Conservation (phyloP, 345 rosid species). For the Salix udensis region DNA sequence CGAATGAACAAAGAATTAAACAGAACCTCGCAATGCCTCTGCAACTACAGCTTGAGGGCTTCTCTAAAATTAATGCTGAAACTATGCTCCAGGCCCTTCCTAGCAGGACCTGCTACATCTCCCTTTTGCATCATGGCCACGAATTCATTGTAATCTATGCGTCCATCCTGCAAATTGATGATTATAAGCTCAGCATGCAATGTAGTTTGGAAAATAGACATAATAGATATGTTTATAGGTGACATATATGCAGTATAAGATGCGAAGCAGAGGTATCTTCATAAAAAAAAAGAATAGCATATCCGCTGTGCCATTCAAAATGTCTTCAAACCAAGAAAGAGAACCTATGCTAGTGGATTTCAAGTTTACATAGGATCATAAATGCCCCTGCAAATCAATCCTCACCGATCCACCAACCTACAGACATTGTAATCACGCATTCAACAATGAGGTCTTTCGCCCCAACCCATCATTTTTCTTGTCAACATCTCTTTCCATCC, state of each 20-base stretch:
- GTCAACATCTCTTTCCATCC: not conserved
- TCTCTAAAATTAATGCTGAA: conserved; percentile 49
- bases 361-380: not conserved
- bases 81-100: conserved; percentile 32
- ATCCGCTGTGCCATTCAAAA: not conserved
- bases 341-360: not conserved
- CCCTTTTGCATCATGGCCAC: conserved; percentile 37
- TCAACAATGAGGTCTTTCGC: not conserved
- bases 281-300: not conserved
- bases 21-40: not conserved
- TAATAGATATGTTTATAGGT: not conserved
- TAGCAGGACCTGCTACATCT: conserved; percentile 21
- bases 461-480: not conserved
- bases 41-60: conserved; percentile 27
- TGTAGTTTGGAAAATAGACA: not conserved
- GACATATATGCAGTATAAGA: not conserved
- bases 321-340: not conserved
- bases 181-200: not conserved
- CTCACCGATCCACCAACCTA: no score
- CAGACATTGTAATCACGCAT: no score
- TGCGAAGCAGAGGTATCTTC: not conserved
- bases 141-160: conserved; percentile 35
- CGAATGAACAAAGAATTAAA: not conserved
- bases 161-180: conserved; percentile 23
- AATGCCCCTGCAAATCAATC: not conserved